A percentile compares a stretch with the other conserved stretches of the same genome.
Conservation (phyloP, 495 filamentous ascomycete species). For the Hypoxylon crocopeplum region DNA sequence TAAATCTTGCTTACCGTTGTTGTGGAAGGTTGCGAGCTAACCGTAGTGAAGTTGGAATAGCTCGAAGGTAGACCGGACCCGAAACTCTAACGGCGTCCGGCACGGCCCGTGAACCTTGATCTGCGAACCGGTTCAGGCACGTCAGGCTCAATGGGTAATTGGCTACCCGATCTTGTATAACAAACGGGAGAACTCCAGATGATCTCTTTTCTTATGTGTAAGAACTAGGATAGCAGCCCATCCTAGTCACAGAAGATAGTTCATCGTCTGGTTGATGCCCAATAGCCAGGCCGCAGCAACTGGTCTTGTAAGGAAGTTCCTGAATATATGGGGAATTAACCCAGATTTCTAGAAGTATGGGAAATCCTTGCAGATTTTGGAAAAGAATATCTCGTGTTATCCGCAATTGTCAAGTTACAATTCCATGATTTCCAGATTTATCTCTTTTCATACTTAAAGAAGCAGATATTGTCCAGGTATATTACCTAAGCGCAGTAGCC, state of each 20-base stretch:
- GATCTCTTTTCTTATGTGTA: constrained; percentile 18
- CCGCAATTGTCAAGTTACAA: constrained; percentile 11
- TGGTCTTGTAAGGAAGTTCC: constrained; percentile 16
- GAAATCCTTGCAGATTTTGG: constrained; percentile 6
- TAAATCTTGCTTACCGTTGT: too few relatives aligned
- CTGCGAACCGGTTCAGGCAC: constrained; percentile 6
- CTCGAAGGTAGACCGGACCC: not conserved
- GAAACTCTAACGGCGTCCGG: constrained; percentile 12
- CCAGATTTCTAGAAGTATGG: constrained; percentile 4
- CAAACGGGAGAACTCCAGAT: not conserved
- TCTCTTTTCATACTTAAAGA: too few relatives aligned
- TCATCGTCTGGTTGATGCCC: constrained; percentile 18
- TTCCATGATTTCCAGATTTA: constrained; percentile 4
- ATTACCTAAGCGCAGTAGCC: constrained; percentile 14
- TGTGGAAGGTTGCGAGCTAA: too few relatives aligned
- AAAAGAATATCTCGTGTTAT: not conserved
- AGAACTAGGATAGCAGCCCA: not conserved
- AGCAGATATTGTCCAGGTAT: too few relatives aligned
- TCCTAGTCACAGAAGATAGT: not conserved
- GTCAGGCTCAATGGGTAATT: constrained; percentile 6
- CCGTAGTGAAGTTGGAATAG: constrained; percentile 1
- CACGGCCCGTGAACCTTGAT: constrained; percentile 30
- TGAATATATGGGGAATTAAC: constrained; percentile 21
- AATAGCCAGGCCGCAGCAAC: constrained; percentile 8
- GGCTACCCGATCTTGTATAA: constrained; percentile 6